Evolutionary conservation across 139 green algal species (phyloP).

Genomic region (Micromonas commoda): DNA sequence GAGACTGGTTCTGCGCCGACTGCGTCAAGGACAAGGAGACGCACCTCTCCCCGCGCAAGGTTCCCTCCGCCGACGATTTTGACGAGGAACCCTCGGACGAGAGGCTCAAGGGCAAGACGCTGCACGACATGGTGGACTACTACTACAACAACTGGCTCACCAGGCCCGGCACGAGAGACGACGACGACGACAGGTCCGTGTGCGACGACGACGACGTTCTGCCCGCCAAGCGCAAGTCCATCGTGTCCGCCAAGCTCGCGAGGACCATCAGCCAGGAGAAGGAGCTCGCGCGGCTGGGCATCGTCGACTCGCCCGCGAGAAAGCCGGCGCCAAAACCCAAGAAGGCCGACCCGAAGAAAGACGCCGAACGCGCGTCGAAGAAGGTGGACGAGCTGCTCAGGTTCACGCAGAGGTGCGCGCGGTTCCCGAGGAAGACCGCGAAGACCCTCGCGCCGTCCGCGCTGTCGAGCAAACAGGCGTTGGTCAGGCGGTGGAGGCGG

Average conservation of each 20-base stretch:
- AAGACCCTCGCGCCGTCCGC: too few relatives aligned
- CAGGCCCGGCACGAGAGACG: not conserved
- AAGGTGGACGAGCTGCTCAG: not conserved
- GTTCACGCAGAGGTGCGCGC: too few relatives aligned
- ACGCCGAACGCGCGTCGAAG: too few relatives aligned
- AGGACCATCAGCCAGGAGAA: not conserved
- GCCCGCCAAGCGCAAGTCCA: not conserved
- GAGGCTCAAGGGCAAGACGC: not conserved
- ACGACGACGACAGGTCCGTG: not conserved
- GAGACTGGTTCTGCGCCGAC: not conserved
- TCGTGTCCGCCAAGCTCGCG: not conserved
- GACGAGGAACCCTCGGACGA: not conserved
- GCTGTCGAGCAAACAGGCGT: too few relatives aligned
- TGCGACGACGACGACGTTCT: not conserved
- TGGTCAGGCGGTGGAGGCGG: not conserved
- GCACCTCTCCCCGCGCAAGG: not conserved
- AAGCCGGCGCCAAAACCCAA: not conserved
- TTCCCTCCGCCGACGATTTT: not conserved
- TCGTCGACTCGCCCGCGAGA: too few relatives aligned
- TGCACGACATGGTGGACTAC: constrained; percentile 10
- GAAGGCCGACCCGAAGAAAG: not conserved
- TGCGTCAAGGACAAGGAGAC: not conserved
- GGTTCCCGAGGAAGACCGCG: too few relatives aligned
- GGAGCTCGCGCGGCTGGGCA: not conserved
- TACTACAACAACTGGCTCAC: constrained; percentile 23